Percentiles rank a stretch among this genome's conserved stretches.
phyloP scores from a whole-genome alignment of 2,329 filamentous ascomycete genomes.

The Verticillium isaacii region DNA sequence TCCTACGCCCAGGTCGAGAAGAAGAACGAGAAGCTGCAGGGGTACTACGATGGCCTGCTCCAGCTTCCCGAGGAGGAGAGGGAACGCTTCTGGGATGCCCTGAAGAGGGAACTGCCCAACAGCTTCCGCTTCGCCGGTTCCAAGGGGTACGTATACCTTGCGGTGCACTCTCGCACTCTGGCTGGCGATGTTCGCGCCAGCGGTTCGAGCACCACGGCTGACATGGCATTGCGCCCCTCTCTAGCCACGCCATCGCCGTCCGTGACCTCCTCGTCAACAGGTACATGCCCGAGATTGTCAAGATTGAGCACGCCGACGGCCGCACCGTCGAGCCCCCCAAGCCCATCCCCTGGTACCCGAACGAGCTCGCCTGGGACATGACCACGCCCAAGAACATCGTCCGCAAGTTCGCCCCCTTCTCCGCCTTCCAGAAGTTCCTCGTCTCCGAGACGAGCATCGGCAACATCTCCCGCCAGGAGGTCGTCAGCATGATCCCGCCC shows the following conservation, averaged over 20 bases:
- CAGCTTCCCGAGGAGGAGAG: conserved; percentile 75
- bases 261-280: conserved; percentile 81
- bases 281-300: conserved; percentile 86
- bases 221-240: conserved; percentile 6
- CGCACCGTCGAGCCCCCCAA: conserved; percentile 75
- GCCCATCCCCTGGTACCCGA: conserved; percentile 87
- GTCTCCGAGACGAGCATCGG: conserved; percentile 96
- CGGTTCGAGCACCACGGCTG: conserved; percentile 2
- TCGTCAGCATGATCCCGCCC: conserved; percentile 98
- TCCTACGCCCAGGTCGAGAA: conserved; percentile 62
- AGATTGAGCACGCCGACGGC: conserved; percentile 79
- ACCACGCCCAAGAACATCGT: conserved; percentile 96
- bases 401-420: conserved; percentile 88
- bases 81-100: conserved; percentile 75
- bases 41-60: conserved; percentile 76
- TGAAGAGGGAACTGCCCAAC: conserved; percentile 85
- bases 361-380: conserved; percentile 95
- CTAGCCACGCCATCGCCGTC: conserved; percentile 83
- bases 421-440: conserved; percentile 94
- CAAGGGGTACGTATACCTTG: conserved; percentile 59
- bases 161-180: no score
- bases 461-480: conserved; percentile 95
- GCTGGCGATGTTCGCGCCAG: no score
- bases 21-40: conserved; percentile 78
- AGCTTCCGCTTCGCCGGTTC: conserved; percentile 97